phyloP scores from a whole-genome alignment of 345 rosid genomes.

The Sonneratia caseolaris region DNA sequence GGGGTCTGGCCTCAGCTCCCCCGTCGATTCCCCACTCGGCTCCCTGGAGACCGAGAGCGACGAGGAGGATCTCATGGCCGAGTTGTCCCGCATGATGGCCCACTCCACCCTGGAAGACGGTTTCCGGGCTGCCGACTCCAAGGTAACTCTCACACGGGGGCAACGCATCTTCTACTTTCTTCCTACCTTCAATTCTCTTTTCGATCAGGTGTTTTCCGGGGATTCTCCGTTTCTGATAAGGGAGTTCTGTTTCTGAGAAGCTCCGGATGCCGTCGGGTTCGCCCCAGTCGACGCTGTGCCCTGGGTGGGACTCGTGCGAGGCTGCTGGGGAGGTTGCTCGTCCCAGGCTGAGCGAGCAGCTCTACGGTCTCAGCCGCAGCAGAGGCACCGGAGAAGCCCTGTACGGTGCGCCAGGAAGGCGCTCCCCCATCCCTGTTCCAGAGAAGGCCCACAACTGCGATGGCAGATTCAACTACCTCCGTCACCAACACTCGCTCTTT shows the following conservation, averaged over 20 bases:
- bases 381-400: constrained; percentile 17
- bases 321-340: constrained; percentile 9
- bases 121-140: not conserved
- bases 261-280: constrained; percentile 8
- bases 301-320: constrained; percentile 10
- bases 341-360: constrained; percentile 9
- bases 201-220: not conserved
- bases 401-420: constrained; percentile 18
- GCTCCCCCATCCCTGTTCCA: constrained; percentile 22
- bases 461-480: constrained; percentile 9
- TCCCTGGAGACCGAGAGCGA: constrained; percentile 56
- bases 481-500: constrained; percentile 25
- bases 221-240: not conserved
- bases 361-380: not conserved
- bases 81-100: constrained; percentile 11
- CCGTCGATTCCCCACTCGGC: constrained; percentile 45
- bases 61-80: constrained; percentile 34
- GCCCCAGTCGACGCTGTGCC: constrained; percentile 16
- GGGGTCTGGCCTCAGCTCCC: constrained; percentile 40
- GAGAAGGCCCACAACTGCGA: constrained; percentile 19
- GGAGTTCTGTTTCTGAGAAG: not conserved
- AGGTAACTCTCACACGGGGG: constrained; percentile 1
- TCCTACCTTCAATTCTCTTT: not conserved
- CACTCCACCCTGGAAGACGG: constrained; percentile 7
- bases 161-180: not conserved